phyloP scores from a whole-genome alignment of 2,329 filamentous ascomycete species.

The Fusarium agapanthi region DNA sequence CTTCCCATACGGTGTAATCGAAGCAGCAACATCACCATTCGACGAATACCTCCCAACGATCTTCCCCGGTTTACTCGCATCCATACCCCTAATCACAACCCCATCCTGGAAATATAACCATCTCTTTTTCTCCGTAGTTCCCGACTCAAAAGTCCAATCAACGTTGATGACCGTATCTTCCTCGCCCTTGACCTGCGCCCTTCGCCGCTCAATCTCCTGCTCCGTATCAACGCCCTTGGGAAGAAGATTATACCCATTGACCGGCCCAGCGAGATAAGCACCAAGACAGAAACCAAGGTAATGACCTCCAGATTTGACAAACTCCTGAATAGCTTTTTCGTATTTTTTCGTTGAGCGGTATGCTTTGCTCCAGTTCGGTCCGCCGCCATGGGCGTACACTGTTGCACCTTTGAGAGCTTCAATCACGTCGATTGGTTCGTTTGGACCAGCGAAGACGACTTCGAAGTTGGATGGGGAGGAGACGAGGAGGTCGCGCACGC shows the following conservation, averaged over 20 bases:
- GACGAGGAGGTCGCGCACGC: background rate
- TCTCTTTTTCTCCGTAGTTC: background rate
- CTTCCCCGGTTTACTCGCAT: background rate
- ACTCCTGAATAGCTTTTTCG: background rate
- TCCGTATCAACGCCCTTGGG: background rate
- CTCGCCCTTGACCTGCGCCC: background rate
- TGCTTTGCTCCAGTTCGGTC: background rate
- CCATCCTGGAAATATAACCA: slow-evolving; percentile 16
- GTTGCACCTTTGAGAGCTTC: slow-evolving; percentile 1
- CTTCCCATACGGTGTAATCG: slow-evolving; percentile 1
- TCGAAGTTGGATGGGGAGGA: background rate
- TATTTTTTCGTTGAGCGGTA: slow-evolving; percentile 3
- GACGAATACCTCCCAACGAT: background rate
- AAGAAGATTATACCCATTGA: background rate
- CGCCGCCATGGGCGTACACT: background rate
- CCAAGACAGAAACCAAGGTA: background rate
- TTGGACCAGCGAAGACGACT: background rate
- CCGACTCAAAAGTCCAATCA: background rate
- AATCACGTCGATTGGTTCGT: background rate
- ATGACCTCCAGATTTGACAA: background rate
- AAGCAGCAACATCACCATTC: slow-evolving; percentile 2
- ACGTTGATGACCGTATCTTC: background rate
- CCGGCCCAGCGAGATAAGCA: background rate
- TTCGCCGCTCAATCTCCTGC: background rate
- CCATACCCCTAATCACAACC: background rate